A percentile compares a stretch with the other conserved stretches of the same genome.
Evolutionary conservation across 257 asterid genomes (phyloP).

Genomic region (Gardenia jasminoides): DNA sequence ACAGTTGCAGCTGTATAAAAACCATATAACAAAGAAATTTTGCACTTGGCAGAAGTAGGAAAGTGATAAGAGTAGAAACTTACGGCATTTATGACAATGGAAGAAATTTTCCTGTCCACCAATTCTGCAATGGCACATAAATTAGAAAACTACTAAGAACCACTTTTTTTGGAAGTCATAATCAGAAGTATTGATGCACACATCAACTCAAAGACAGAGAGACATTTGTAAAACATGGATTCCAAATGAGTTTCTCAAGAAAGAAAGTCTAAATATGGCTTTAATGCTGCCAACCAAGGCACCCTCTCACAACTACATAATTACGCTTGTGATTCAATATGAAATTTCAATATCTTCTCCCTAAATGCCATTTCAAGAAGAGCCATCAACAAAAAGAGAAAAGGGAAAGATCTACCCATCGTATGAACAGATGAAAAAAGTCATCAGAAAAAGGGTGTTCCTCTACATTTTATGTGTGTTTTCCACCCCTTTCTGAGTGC

Average conservation of each 20-base stretch:
- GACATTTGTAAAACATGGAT: background rate
- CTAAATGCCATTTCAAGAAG: background rate
- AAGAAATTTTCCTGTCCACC: conserved; percentile 72
- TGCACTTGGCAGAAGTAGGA: background rate
- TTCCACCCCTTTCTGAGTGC: background rate
- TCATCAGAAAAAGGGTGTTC: background rate
- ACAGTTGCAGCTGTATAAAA: background rate
- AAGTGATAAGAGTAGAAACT: conserved; percentile 16
- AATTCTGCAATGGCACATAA: conserved; percentile 37
- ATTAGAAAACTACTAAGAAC: background rate
- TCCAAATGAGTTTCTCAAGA: background rate
- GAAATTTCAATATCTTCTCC: background rate
- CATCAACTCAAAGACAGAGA: background rate
- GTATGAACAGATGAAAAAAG: background rate
- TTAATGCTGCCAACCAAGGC: background rate
- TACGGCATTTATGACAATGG: conserved; percentile 67
- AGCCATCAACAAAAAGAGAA: background rate
- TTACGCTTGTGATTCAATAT: background rate
- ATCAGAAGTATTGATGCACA: background rate
- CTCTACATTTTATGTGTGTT: background rate
- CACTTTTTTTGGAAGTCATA: background rate
- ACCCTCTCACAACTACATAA: background rate
- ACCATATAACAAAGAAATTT: background rate
- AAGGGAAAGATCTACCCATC: background rate
- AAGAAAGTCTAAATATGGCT: background rate